A percentile compares a stretch with the other conserved stretches of the same genome.
phyloP scores from a whole-genome alignment of 2,329 filamentous ascomycete species.

The Phialemoniopsis sp. region DNA sequence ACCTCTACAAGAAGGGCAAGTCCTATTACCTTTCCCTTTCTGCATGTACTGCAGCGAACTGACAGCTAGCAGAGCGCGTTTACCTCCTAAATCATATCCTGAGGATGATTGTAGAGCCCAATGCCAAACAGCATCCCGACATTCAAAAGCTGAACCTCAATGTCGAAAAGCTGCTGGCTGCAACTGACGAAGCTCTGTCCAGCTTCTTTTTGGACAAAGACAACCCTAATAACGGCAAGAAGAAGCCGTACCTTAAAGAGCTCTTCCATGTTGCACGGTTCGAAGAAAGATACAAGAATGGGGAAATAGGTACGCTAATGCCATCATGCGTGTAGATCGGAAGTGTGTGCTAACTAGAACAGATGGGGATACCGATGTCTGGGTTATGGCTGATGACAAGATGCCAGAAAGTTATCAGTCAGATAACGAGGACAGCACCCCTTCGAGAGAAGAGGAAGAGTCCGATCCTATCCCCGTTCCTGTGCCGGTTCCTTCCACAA shows the following conservation, averaged over 20 bases:
- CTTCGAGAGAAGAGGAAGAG: constrained; percentile 35
- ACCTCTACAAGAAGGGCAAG: constrained; percentile 63
- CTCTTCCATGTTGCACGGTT: constrained; percentile 57
- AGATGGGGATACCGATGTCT: constrained; percentile 45
- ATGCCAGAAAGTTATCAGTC: constrained; percentile 40
- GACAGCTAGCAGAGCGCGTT: constrained; percentile 45
- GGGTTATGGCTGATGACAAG: constrained; percentile 49
- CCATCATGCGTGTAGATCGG: not conserved
- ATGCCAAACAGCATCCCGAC: constrained; percentile 41
- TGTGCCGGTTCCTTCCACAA: constrained; percentile 22
- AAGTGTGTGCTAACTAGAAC: not conserved
- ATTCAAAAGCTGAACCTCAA: constrained; percentile 50
- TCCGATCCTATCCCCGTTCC: constrained; percentile 30
- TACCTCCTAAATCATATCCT: constrained; percentile 56
- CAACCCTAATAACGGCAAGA: constrained; percentile 45
- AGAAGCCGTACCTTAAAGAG: constrained; percentile 52
- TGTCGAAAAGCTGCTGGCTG: constrained; percentile 52
- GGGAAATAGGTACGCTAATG: constrained; percentile 48
- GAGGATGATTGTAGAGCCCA: constrained; percentile 50
- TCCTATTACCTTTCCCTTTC: not conserved
- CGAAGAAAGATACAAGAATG: constrained; percentile 52
- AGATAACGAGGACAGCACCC: constrained; percentile 38
- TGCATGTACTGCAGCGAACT: constrained; percentile 1
- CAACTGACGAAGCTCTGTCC: constrained; percentile 53
- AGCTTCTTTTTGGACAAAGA: constrained; percentile 55